Conservation (phyloP, 495 filamentous ascomycete species). For the Copromyces sp. region DNA sequence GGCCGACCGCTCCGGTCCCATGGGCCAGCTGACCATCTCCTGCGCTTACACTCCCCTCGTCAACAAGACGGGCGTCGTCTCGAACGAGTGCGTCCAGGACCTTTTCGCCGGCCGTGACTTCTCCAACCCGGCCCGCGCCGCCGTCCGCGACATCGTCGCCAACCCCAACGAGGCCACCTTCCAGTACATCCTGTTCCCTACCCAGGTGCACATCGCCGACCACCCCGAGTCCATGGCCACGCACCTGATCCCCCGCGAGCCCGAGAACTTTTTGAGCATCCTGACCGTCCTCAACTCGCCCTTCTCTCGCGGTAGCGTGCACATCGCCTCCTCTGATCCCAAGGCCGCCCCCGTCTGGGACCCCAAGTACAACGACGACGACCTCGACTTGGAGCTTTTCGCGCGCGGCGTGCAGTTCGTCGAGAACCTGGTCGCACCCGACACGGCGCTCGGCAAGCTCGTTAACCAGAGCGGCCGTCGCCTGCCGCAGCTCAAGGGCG, state of each 20-base stretch:
- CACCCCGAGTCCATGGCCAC: conserved; percentile 25
- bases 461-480: conserved; percentile 24
- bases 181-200: conserved; percentile 32
- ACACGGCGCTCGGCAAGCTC: conserved; percentile 25
- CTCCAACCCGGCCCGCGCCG: neutral
- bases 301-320: conserved; percentile 48
- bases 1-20: conserved; percentile 19
- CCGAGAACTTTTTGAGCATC: conserved; percentile 34
- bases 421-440: conserved; percentile 31
- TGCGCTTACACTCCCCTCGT: conserved; percentile 34
- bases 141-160: conserved; percentile 23
- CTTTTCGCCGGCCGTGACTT: conserved; percentile 19
- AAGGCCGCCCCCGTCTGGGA: conserved; percentile 35
- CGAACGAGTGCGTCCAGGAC: conserved; percentile 14
- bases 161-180: conserved; percentile 18
- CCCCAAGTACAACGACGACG: conserved; percentile 44
- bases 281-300: conserved; percentile 37
- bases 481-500: conserved; percentile 12
- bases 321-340: conserved; percentile 36
- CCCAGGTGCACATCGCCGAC: conserved; percentile 23
- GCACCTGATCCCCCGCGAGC: conserved; percentile 18
- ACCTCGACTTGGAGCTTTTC: conserved; percentile 40
- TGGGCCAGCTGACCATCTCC: conserved; percentile 31
- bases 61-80: conserved; percentile 24
- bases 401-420: conserved; percentile 37